Evolutionary conservation across 2,329 filamentous ascomycete species (phyloP).

Genomic region (Apiospora saccharicola): DNA sequence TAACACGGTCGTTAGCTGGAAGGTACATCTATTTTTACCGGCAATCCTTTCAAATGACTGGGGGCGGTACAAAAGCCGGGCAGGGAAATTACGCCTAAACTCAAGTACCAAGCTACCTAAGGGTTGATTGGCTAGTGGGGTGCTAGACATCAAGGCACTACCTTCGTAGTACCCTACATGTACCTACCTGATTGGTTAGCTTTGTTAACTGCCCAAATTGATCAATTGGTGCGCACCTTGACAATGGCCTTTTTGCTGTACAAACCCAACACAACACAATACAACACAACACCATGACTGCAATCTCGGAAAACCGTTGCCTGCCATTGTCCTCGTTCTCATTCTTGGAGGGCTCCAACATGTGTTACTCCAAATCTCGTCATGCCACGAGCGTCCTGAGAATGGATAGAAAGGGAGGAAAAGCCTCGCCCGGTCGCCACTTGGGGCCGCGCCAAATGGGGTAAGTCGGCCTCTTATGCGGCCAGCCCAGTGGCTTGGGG

Average conservation of each 20-base stretch:
- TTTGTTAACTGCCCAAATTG: too few species aligned
- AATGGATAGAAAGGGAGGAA: conserved; percentile 22
- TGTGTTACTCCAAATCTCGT: conserved; percentile 7
- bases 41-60: too few species aligned
- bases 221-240: too few species aligned
- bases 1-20: background rate
- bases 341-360: conserved; percentile 13
- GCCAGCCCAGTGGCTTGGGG: conserved; percentile 40
- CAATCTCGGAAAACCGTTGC: background rate
- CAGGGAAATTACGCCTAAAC: too few species aligned
- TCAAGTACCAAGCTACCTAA: background rate
- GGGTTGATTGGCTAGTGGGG: background rate
- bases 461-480: conserved; percentile 35
- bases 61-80: background rate
- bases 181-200: too few species aligned
- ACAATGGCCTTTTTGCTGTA: background rate
- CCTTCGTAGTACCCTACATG: too few species aligned
- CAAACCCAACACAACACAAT: background rate
- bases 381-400: conserved; percentile 4
- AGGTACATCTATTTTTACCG: background rate
- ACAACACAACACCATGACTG: background rate
- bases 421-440: conserved; percentile 40
- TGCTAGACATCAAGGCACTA: background rate
- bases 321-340: background rate
- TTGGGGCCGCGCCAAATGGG: conserved; percentile 35